Evolutionary conservation across 208 protist genomes (phyloP).

Genomic region (Acanthamoeba culbertsoni): DNA sequence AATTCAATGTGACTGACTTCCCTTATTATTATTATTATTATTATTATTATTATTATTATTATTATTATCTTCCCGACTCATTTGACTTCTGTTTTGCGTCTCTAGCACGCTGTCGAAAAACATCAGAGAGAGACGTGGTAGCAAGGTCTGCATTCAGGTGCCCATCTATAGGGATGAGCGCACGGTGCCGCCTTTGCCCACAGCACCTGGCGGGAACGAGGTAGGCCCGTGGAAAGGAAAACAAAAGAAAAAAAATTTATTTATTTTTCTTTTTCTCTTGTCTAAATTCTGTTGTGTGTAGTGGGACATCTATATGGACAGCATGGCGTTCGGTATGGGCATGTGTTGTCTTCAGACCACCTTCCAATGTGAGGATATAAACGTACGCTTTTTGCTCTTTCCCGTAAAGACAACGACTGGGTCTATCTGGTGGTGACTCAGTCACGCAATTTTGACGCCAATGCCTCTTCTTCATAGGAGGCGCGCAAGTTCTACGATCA

Average conservation of each 20-base stretch:
- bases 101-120: slow-evolving; percentile 92
- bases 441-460: not conserved
- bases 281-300: not conserved
- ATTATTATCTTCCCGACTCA: not conserved
- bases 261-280: not conserved
- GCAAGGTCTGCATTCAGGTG: slow-evolving; percentile 95
- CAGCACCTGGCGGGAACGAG: not conserved
- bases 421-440: not conserved
- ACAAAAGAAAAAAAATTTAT: not conserved
- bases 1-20: slow-evolving; percentile 12
- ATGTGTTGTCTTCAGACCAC: slow-evolving; percentile 95
- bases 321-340: slow-evolving; percentile 99
- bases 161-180: slow-evolving; percentile 93
- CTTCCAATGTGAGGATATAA: slow-evolving; percentile 47
- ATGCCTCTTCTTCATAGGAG: slow-evolving; percentile 82
- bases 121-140: slow-evolving; percentile 93
- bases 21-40: slow-evolving; percentile 5
- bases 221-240: not conserved
- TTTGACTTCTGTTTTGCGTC: not conserved
- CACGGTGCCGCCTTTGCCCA: slow-evolving; percentile 79
- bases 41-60: not conserved
- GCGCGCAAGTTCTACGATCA: slow-evolving; percentile 97
- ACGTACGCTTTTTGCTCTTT: not conserved
- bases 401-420: not conserved
- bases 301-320: slow-evolving; percentile 97